phyloP scores from a whole-genome alignment of 371 early-diverging fungal genomes.

The Apophysomyces elegans region DNA sequence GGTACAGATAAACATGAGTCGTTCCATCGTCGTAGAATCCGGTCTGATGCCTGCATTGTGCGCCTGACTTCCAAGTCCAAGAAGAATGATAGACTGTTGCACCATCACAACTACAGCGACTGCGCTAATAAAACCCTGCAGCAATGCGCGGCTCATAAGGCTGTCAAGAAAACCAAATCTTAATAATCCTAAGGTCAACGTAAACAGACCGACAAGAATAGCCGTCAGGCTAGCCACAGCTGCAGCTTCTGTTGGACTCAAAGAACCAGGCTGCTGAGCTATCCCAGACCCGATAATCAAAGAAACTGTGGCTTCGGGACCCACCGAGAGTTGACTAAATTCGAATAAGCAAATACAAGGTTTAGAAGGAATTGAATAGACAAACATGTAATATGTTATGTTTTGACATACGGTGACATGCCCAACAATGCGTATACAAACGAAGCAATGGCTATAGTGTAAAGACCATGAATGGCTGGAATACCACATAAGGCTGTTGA shows the following conservation, averaged over 20 bases:
- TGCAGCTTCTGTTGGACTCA: constrained; percentile 2
- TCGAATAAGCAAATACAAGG: not conserved
- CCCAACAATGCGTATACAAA: constrained; percentile 83
- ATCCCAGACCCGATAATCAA: constrained; percentile 80
- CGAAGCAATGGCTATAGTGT: constrained; percentile 73
- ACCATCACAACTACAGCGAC: constrained; percentile 87
- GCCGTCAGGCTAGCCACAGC: constrained; percentile 68
- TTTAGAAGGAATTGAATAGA: not conserved
- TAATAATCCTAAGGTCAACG: constrained; percentile 85
- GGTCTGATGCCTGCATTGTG: constrained; percentile 47
- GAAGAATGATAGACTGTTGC: constrained; percentile 74
- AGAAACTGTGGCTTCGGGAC: constrained; percentile 88
- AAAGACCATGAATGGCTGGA: constrained; percentile 84
- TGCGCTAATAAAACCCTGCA: constrained; percentile 90
- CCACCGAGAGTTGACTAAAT: constrained; percentile 75
- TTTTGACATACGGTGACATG: constrained; percentile 66
- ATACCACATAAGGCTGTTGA: constrained; percentile 41
- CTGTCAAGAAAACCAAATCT: constrained; percentile 93
- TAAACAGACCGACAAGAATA: constrained; percentile 84
- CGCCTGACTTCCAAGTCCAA: constrained; percentile 61
- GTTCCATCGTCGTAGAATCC: constrained; percentile 70
- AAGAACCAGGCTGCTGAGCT: constrained; percentile 31
- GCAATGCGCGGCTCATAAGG: constrained; percentile 81
- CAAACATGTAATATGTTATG: not conserved
- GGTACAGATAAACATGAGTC: constrained; percentile 59